Evolutionary conservation across 2,329 filamentous ascomycete genomes (phyloP), one percentile per base, ranked within the genome.

Genomic region (Fusarium drepaniforme): DNA sequence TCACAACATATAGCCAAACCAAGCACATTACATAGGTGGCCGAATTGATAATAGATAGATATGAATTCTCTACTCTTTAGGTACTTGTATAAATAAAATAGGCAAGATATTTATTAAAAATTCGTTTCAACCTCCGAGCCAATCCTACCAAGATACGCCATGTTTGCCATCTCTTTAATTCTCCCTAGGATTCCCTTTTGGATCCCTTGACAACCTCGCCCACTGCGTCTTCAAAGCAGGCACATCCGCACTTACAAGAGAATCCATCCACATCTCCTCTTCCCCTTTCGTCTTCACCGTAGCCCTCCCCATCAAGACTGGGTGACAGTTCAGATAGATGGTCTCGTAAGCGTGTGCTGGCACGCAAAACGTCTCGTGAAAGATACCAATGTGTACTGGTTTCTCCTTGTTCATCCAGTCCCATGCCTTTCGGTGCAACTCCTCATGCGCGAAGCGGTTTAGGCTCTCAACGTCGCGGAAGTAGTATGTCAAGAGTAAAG

Each of bases 341-440:
- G 82, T 86, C 84, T 91, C 89, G 80, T 87, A 89, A 11, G 81
- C 80, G 5, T 84, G 82, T 4, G 81, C 79, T 1, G 84, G 84
- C 7, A 86, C 85, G 30, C 83, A 80, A 72, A 87, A 90, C 0
- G 86, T 84, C 83, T 91, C 89, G 76, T 91, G 89, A 70, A 83
- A 90, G 72, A 90, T 86, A 7, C 84, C 84, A 28, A 90, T 75
- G 71, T 88, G 83, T 30, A 77, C 74, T 46, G 81, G 71, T 30
- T 83, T 76, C 53, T 77, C 78, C 61, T 77, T 79, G 64, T 84
- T 83, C 79, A 85, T 88, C 85, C 86, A 90, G 57, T 87, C 84
- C 88, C 87, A 89, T 0, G 80, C 85, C 42, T 83, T 78, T 15
- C 85, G 83, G 75, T 91, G 90, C 11, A 86, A 66, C 8, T 82